phyloP scores from a whole-genome alignment of 352 stramenopile genomes.

The Globisporangium rhizosaccharum region DNA sequence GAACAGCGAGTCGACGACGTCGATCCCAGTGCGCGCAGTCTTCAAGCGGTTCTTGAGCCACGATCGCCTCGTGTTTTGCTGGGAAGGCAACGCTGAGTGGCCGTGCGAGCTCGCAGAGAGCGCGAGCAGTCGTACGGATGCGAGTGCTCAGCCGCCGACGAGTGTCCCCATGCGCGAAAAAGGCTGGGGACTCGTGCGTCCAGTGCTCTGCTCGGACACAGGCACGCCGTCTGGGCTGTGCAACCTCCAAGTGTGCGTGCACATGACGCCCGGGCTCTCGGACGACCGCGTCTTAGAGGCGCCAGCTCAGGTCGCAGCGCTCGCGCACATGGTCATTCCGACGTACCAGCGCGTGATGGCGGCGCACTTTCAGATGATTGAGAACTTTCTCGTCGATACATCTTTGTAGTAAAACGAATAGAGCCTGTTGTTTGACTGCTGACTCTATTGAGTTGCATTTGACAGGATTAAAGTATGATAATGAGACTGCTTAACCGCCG shows the following conservation, averaged over 20 bases:
- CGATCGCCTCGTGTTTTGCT: conserved; percentile 7
- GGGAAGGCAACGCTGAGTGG: conserved; percentile 11
- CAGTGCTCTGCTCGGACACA: not conserved
- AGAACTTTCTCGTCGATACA: conserved; percentile 15
- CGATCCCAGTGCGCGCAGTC: not conserved
- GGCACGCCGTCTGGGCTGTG: not conserved
- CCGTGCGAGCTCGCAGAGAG: not conserved
- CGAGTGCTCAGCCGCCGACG: not conserved
- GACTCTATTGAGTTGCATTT: not conserved
- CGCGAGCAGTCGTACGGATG: not conserved
- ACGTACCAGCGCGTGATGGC: conserved; percentile 5
- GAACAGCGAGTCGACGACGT: not conserved
- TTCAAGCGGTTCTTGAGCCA: conserved; percentile 14
- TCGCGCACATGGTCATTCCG: conserved; percentile 9
- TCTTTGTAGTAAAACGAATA: not conserved
- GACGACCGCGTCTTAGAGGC: conserved; percentile 8
- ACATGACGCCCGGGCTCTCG: conserved; percentile 5
- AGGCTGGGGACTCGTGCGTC: conserved; percentile 10
- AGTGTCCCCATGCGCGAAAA: conserved; percentile 5
- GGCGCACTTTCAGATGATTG: conserved; percentile 12
- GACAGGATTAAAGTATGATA: not conserved
- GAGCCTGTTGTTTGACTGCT: not conserved
- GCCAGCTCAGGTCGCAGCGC: conserved; percentile 1
- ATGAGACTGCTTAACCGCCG: not conserved
- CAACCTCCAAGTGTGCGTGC: conserved; percentile 6